Percentiles rank a stretch among this genome's conserved stretches.
phyloP scores from a whole-genome alignment of 305 asterid species.

The Fraxinus velutina region DNA sequence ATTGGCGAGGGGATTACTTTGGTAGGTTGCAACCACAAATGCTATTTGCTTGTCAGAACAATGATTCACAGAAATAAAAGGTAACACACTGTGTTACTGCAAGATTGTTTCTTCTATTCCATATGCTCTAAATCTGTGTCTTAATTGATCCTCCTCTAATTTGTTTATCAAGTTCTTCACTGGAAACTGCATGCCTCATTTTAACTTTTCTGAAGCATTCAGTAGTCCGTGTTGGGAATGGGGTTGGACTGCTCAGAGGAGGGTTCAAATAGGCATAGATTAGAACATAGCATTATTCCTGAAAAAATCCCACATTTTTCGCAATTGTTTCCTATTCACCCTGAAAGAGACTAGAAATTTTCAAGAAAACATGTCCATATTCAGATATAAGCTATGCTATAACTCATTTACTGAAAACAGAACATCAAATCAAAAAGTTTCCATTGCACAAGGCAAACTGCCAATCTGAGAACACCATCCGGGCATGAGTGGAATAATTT shows the following conservation, averaged over 20 bases:
- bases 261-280: neutral
- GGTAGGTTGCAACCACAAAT: neutral
- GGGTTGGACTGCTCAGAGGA: neutral
- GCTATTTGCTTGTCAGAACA: neutral
- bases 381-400: neutral
- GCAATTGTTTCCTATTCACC: neutral
- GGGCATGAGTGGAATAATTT: neutral
- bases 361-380: neutral
- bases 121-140: neutral
- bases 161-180: neutral
- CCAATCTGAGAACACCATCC: neutral
- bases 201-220: neutral
- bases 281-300: neutral
- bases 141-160: neutral
- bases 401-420: neutral
- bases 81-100: neutral
- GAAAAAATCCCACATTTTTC: neutral
- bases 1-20: neutral
- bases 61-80: neutral
- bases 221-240: neutral
- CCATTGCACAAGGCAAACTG: neutral
- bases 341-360: neutral
- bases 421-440: neutral
- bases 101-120: neutral
- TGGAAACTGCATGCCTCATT: neutral